phyloP scores from a whole-genome alignment of 176 grass and related monocot genomes.

The Raddia guianensis region DNA sequence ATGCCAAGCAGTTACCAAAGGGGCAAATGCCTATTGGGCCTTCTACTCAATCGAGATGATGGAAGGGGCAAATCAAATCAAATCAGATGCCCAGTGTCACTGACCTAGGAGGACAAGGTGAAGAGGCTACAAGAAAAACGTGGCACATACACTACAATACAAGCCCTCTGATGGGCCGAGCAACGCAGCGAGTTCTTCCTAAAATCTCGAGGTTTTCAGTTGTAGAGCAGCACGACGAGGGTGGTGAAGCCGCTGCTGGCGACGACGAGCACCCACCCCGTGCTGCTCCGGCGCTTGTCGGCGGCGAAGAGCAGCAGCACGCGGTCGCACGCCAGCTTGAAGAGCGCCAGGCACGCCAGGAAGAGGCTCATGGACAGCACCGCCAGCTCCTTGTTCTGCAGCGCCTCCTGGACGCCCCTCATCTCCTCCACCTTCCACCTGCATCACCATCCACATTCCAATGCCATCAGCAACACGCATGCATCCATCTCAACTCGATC shows the following conservation, averaged over 20 bases:
- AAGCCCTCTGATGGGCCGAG: too few relatives aligned
- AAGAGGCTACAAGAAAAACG: too few relatives aligned
- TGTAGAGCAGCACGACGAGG: slow-evolving; percentile 64
- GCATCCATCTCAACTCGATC: too few relatives aligned
- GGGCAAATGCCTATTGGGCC: background rate
- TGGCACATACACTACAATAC: too few relatives aligned
- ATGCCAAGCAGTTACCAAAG: background rate
- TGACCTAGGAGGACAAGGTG: too few relatives aligned
- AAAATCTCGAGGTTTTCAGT: background rate
- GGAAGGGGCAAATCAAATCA: too few relatives aligned
- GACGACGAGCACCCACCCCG: slow-evolving; percentile 63
- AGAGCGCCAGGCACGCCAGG: slow-evolving; percentile 62
- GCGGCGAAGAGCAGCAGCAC: slow-evolving; percentile 39
- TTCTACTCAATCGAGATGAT: background rate
- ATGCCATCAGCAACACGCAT: too few relatives aligned
- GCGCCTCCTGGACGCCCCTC: slow-evolving; percentile 59
- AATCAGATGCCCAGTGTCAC: too few relatives aligned
- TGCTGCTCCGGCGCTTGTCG: background rate
- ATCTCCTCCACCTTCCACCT: slow-evolving; percentile 69
- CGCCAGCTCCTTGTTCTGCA: slow-evolving; percentile 74
- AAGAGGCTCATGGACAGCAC: slow-evolving; percentile 69
- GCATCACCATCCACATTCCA: background rate
- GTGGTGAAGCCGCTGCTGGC: slow-evolving; percentile 63
- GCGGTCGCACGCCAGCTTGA: slow-evolving; percentile 66
- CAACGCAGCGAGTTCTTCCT: background rate